Evolutionary conservation across 2,329 filamentous ascomycete genomes (phyloP).

Genomic region (Colletotrichum sp.): DNA sequence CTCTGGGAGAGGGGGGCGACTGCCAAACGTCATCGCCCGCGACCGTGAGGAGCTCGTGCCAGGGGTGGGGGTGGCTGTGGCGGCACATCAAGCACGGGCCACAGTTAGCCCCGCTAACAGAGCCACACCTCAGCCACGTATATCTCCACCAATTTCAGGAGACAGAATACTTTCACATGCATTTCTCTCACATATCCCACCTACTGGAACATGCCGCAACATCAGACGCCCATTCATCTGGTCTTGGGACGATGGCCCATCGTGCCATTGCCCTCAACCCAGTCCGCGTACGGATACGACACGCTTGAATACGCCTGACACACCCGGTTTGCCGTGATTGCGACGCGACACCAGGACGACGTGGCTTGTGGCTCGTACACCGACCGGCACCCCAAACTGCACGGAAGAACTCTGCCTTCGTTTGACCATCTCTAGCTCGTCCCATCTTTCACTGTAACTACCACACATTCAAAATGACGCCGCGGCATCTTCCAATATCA

Average conservation of each 20-base stretch:
- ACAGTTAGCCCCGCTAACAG: neutral
- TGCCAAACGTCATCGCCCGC: slow-evolving; percentile 12
- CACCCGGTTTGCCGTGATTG: neutral
- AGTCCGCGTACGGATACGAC: neutral
- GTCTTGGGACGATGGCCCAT: neutral
- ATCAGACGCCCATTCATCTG: slow-evolving; percentile 3
- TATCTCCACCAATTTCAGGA: neutral
- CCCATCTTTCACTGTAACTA: neutral
- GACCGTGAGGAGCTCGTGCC: slow-evolving; percentile 11
- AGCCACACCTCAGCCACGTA: neutral
- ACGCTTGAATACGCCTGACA: neutral
- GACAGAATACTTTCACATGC: slow-evolving; percentile 12
- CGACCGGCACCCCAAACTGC: neutral
- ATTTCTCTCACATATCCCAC: neutral
- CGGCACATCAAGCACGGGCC: neutral
- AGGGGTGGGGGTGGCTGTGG: slow-evolving; percentile 10
- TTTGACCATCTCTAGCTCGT: neutral
- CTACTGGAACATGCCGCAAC: slow-evolving; percentile 8
- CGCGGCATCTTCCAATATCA: slow-evolving; percentile 40
- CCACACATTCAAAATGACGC: neutral
- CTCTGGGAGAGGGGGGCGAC: neutral
- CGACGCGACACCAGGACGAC: slow-evolving; percentile 8
- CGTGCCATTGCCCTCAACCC: neutral
- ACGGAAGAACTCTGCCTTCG: neutral
- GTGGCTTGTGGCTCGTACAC: slow-evolving; percentile 8